Conservation (phyloP, 169 alveolate genomes). For the Eimeria brunetti region DNA sequence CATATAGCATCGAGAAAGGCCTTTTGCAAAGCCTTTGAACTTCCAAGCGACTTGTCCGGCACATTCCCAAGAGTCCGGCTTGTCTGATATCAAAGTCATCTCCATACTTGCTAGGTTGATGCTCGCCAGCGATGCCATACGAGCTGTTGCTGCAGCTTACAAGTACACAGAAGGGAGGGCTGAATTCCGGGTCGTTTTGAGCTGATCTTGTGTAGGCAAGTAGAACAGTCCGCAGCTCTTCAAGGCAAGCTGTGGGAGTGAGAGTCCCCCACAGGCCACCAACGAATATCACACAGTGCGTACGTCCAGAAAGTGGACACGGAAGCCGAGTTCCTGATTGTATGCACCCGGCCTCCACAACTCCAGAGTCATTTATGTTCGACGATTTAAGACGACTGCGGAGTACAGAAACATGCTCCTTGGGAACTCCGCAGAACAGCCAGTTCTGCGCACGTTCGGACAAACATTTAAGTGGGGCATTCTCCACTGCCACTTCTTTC, state of each 20-base stretch:
- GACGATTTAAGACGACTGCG: background rate
- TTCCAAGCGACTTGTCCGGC: constrained; percentile 86
- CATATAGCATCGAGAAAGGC: constrained; percentile 10
- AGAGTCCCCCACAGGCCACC: constrained; percentile 48
- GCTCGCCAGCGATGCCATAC: background rate
- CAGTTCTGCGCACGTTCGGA: constrained; percentile 22
- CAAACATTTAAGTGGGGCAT: background rate
- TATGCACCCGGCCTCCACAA: constrained; percentile 6
- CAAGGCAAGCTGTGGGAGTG: constrained; percentile 29
- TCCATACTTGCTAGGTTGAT: background rate
- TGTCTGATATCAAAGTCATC: constrained; percentile 18
- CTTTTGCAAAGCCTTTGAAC: constrained; percentile 38
- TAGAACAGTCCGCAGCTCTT: constrained; percentile 7
- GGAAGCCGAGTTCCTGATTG: background rate
- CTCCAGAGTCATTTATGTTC: background rate
- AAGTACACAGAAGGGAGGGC: constrained; percentile 38
- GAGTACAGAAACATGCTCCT: constrained; percentile 8
- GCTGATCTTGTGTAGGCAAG: constrained; percentile 37
- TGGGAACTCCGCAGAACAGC: constrained; percentile 63
- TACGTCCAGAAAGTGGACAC: background rate
- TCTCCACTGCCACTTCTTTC: background rate
- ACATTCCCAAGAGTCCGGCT: constrained; percentile 87
- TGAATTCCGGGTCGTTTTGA: background rate
- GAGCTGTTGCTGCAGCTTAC: constrained; percentile 16
- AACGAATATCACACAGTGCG: constrained; percentile 23